Evolutionary conservation across 2,329 filamentous ascomycete species (phyloP), one percentile per base, ranked within the genome.

Genomic region (Dactylellina parvicollis): DNA sequence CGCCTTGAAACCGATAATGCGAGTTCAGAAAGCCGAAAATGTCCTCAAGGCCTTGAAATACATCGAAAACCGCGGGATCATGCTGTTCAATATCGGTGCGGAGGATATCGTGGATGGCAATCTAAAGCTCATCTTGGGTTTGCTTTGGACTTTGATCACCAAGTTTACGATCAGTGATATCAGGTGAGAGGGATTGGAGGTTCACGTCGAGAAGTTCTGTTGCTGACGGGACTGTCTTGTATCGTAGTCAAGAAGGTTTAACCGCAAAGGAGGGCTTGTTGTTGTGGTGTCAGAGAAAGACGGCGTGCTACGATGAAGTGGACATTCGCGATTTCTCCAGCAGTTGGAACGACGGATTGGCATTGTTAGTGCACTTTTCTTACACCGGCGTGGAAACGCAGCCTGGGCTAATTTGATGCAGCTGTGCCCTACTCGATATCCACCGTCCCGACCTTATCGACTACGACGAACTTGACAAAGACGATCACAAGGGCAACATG

Each of bases 81-180:
- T 96, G 81, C 92, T 99, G 89, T 97, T 92, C 77, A 99, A 99
- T 78, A 98, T 98, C 79, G 95, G 95, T 59, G 95, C 95, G 5
- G 95, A 98, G 82, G 95, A 99, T 85, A 92, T 99, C 22, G 95
- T 99, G 28, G 94, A 99, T 81, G 95, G 95, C 34, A 99, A 98
- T 81, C 87, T 91, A 77, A 99, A 98, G 85, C 97, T 99, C 79
- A 96, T 98, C 72, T 85, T 99, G 28, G 95, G 95, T 28, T 85
- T 99, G 78, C 97, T 99, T 82, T 99, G 95, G 95, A 99, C 93
- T 4, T 85, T 99, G 75, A 99, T 99, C 89, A 84, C 97, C 76
- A 87, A 95, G 55, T 99, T 99, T 81, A 99, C 95, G 77, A 99
- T 99, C 80, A 97, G 90, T 81, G 95, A 99, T 81, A 99, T 99